Conservation (phyloP, 1,139 yeast genomes). For the Saccharomyces hybrid region DNA sequence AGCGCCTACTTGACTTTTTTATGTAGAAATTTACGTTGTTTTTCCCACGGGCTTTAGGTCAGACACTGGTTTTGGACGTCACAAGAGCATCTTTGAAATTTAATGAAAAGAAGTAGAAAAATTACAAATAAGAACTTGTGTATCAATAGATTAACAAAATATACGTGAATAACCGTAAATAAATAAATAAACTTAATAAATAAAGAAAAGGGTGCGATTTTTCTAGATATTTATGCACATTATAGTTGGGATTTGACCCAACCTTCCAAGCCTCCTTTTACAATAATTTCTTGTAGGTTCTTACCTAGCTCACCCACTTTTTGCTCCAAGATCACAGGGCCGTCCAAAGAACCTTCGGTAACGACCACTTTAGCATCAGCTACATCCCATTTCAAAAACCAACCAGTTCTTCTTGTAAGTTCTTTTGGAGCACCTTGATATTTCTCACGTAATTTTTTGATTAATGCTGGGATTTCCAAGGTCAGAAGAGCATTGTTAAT, state of each 20-base stretch:
- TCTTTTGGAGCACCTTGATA: conserved; percentile 50
- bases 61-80: background rate
- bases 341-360: conserved; percentile 48
- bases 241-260: conserved; percentile 83
- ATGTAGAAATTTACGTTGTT: background rate
- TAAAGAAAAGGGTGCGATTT: background rate
- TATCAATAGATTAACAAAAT: background rate
- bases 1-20: background rate
- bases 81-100: background rate
- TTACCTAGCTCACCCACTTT: conserved; percentile 94
- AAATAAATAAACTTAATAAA: background rate
- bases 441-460: conserved; percentile 64
- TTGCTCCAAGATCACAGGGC: conserved; percentile 59
- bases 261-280: conserved; percentile 95
- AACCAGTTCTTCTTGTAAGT: conserved; percentile 88
- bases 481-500: conserved; percentile 93
- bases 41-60: background rate
- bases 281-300: conserved; percentile 90
- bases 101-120: background rate
- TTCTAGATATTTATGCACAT: conserved; percentile 7
- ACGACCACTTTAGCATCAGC: conserved; percentile 74
- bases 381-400: conserved; percentile 91
- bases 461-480: conserved; percentile 82
- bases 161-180: background rate
- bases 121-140: background rate